Evolutionary conservation across 2,329 filamentous ascomycete genomes (phyloP).

Genomic region (Trichoderma citrinoviride): DNA sequence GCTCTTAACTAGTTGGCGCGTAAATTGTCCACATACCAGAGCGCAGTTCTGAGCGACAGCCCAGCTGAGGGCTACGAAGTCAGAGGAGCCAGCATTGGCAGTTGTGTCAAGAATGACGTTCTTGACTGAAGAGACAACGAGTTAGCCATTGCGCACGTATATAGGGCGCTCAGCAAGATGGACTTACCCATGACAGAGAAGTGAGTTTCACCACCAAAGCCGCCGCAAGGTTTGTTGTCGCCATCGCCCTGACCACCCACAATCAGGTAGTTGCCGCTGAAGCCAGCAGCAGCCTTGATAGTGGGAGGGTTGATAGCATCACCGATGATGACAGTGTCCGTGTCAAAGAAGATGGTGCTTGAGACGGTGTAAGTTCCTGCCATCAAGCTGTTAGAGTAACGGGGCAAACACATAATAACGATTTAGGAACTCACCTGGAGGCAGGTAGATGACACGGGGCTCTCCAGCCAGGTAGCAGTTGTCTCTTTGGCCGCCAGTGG

Average conservation of each 20-base stretch:
- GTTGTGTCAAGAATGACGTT: constrained; percentile 27
- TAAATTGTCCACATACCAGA: constrained; percentile 4
- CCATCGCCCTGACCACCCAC: constrained; percentile 25
- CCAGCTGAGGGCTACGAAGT: constrained; percentile 26
- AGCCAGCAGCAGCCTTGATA: constrained; percentile 65
- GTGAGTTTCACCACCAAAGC: constrained; percentile 25
- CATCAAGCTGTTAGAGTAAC: neutral
- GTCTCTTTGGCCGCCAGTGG: constrained; percentile 22
- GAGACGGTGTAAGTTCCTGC: constrained; percentile 25
- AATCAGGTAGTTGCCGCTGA: constrained; percentile 50
- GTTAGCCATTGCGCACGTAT: neutral
- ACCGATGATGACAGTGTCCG: constrained; percentile 75
- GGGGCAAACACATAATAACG: neutral
- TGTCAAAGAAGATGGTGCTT: constrained; percentile 22
- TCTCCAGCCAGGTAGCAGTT: constrained; percentile 26
- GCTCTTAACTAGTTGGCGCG: neutral
- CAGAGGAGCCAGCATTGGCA: constrained; percentile 19
- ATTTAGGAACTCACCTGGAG: constrained; percentile 20
- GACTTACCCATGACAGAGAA: constrained; percentile 26
- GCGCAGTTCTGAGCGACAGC: constrained; percentile 27
- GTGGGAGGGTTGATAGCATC: constrained; percentile 68
- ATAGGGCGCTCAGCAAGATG: neutral
- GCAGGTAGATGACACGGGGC: constrained; percentile 25
- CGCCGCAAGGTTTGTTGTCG: constrained; percentile 19
- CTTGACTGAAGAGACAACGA: constrained; percentile 17